Conservation (phyloP, 176 grass and related monocot species). For the Thalia dealbata region DNA sequence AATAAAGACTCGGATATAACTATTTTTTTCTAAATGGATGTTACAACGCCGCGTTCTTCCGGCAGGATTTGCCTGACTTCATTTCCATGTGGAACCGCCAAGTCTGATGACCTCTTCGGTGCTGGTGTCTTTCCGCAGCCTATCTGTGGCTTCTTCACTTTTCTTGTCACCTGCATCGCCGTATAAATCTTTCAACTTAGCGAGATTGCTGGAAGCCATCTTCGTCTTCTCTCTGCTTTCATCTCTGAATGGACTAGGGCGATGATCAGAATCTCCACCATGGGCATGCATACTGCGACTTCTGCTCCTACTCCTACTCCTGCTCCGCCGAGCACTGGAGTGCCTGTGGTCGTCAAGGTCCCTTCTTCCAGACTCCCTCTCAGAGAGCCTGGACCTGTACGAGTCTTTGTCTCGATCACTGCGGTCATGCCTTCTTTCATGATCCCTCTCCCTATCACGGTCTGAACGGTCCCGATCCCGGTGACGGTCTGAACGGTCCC, state of each 20-base stretch:
- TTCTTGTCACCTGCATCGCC: constrained; percentile 51
- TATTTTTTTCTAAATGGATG: neutral
- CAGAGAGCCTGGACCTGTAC: neutral
- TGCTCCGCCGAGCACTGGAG: constrained; percentile 30
- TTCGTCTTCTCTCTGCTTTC: constrained; percentile 39
- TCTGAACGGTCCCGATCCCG: constrained; percentile 26
- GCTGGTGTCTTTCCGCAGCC: constrained; percentile 44
- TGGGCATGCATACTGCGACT: constrained; percentile 10
- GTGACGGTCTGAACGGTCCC: constrained; percentile 11
- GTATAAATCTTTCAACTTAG: constrained; percentile 85
- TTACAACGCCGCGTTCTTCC: neutral
- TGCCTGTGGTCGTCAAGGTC: constrained; percentile 27
- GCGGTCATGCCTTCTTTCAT: neutral
- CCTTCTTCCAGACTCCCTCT: neutral
- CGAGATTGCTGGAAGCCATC: constrained; percentile 50
- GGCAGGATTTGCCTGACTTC: neutral
- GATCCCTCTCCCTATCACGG: constrained; percentile 19
- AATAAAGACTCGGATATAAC: neutral
- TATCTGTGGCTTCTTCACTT: constrained; percentile 27
- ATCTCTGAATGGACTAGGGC: constrained; percentile 52
- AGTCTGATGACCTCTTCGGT: constrained; percentile 93
- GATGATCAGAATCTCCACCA: constrained; percentile 5
- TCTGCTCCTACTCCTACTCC: constrained; percentile 30
- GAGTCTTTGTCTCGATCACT: neutral
- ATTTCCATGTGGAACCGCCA: constrained; percentile 75